phyloP scores from a whole-genome alignment of 805 yeast genomes.

The Candida sakaeoensis region DNA sequence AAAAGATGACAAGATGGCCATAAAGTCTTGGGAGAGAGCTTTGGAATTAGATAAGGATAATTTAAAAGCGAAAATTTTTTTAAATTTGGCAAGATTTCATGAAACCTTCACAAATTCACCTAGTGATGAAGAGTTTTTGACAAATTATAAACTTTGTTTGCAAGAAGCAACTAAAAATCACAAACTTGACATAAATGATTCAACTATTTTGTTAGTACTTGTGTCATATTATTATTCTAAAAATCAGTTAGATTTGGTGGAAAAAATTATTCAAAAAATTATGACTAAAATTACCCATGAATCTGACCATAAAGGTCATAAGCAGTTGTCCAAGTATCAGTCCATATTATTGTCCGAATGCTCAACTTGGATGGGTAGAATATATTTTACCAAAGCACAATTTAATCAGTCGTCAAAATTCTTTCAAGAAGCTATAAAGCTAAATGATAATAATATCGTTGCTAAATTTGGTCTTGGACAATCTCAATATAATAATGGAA shows the following conservation, averaged over 20 bases:
- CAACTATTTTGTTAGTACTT: slow-evolving; percentile 61
- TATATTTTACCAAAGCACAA: slow-evolving; percentile 57
- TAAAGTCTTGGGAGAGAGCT: slow-evolving; percentile 78
- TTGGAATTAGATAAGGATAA: slow-evolving; percentile 61
- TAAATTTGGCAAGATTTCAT: slow-evolving; percentile 68
- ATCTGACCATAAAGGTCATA: slow-evolving; percentile 13
- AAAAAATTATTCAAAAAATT: slow-evolving; percentile 52
- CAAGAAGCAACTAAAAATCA: slow-evolving; percentile 38
- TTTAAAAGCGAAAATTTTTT: slow-evolving; percentile 58
- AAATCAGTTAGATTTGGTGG: slow-evolving; percentile 54
- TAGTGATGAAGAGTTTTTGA: slow-evolving; percentile 58
- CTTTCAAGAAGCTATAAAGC: slow-evolving; percentile 68
- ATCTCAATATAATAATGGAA: slow-evolving; percentile 70
- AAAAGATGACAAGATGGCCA: slow-evolving; percentile 73
- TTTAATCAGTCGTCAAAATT: slow-evolving; percentile 65
- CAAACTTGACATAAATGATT: slow-evolving; percentile 43
- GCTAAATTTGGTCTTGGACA: slow-evolving; percentile 85
- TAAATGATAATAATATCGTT: slow-evolving; percentile 60
- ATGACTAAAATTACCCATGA: slow-evolving; percentile 24
- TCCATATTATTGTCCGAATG: slow-evolving; percentile 33
- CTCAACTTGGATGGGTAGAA: slow-evolving; percentile 82
- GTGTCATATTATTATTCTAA: slow-evolving; percentile 72
- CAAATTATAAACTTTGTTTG: slow-evolving; percentile 58
- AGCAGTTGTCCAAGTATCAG: slow-evolving; percentile 24
- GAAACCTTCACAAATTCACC: slow-evolving; percentile 52